A percentile compares a stretch with the other conserved stretches of the same genome.
phyloP scores from a whole-genome alignment of 352 stramenopile genomes.

The Globisporangium paddicum region DNA sequence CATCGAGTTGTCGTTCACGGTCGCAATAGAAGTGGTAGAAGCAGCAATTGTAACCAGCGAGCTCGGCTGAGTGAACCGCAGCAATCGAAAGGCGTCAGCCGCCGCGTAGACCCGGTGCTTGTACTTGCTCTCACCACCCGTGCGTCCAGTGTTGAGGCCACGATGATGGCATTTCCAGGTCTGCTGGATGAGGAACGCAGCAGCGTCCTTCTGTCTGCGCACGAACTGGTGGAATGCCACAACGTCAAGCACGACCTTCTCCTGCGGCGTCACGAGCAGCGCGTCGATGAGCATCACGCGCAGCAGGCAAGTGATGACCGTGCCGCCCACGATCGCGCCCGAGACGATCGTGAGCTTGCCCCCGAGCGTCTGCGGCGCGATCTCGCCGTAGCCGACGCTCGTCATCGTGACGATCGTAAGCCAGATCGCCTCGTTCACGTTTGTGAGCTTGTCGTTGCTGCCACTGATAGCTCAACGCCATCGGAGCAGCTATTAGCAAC shows the following conservation, averaged over 20 bases:
- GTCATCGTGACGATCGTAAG: conserved; percentile 69
- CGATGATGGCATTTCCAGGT: conserved; percentile 29
- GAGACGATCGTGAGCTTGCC: conserved; percentile 53
- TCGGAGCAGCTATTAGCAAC: neutral
- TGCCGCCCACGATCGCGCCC: conserved; percentile 54
- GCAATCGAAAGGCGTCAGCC: conserved; percentile 37
- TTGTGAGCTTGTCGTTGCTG: conserved; percentile 39
- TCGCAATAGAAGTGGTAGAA: conserved; percentile 4
- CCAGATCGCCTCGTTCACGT: conserved; percentile 44
- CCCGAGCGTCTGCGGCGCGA: conserved; percentile 38
- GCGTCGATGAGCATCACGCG: conserved; percentile 58
- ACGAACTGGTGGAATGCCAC: conserved; percentile 51
- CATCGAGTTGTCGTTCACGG: conserved; percentile 5
- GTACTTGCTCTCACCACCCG: conserved; percentile 15
- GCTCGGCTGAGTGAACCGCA: conserved; percentile 41
- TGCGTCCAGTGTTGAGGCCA: conserved; percentile 2
- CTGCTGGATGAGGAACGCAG: conserved; percentile 44
- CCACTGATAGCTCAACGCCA: conserved; percentile 14
- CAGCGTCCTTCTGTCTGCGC: conserved; percentile 31
- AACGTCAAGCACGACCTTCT: conserved; percentile 55
- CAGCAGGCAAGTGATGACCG: conserved; percentile 52
- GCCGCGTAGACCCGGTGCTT: conserved; percentile 40
- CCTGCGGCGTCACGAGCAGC: conserved; percentile 44
- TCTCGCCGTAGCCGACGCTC: conserved; percentile 55
- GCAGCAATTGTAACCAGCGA: conserved; percentile 5